A percentile compares a stretch with the other conserved stretches of the same genome.
Conservation (phyloP, 1,139 yeast genomes). For the Magnusiomyces suaveolens region DNA sequence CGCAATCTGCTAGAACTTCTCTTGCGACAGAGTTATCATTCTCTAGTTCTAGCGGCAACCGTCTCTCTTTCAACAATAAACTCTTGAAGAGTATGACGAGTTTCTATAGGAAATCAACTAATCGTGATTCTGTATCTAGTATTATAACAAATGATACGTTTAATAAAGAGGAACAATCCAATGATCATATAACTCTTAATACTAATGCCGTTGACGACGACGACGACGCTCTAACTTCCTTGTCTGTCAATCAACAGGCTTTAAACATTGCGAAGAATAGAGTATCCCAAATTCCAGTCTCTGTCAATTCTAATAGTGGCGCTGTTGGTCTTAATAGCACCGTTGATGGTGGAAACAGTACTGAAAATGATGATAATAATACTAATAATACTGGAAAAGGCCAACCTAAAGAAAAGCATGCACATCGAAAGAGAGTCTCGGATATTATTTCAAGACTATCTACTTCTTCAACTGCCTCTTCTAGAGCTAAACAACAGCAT, state of each 20-base stretch:
- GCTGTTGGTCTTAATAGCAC: too few species aligned
- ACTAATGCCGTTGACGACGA: not conserved
- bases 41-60: not conserved
- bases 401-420: not conserved
- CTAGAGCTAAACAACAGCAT: not conserved
- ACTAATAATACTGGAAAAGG: too few species aligned
- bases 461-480: not conserved
- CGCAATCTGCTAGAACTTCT: not conserved
- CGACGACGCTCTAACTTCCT: not conserved
- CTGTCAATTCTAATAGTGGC: not conserved
- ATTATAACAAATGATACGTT: not conserved
- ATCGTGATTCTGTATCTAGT: not conserved
- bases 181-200: not conserved
- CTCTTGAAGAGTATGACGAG: not conserved
- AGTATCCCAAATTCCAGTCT: not conserved
- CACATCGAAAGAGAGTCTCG: not conserved
- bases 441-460: not conserved
- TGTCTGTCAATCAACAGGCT: not conserved
- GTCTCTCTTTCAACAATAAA: not conserved
- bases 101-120: not conserved
- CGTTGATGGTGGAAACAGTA: too few species aligned
- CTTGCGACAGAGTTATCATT: not conserved
- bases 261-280: not conserved
- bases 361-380: too few species aligned
- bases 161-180: not conserved